These are phyloP conservation scores for Pseudonectria foliicola DNA, from an alignment of 2,329 filamentous ascomycete species.

Conservation along the genomic window DNA sequence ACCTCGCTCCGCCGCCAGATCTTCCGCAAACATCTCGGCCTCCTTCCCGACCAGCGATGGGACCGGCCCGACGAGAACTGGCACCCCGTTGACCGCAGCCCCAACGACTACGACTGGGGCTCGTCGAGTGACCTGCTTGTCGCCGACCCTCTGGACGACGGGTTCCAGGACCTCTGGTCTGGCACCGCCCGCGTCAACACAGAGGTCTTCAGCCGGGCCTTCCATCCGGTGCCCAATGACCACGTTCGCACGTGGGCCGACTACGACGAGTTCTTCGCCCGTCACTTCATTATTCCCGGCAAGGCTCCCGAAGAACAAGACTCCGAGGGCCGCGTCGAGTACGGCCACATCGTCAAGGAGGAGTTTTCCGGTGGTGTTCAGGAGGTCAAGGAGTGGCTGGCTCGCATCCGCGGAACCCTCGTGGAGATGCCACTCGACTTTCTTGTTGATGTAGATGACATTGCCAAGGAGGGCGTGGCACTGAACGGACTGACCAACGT, in stretches of 20 bases:
- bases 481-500: conserved; percentile 66
- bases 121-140: conserved; percentile 62
- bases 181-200: conserved; percentile 70
- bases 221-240: conserved; percentile 71
- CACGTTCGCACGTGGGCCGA: conserved; percentile 62
- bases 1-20: conserved; percentile 75
- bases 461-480: conserved; percentile 73
- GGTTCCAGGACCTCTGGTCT: conserved; percentile 68
- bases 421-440: conserved; percentile 92
- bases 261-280: conserved; percentile 64
- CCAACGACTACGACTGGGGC: conserved; percentile 69
- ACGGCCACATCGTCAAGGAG: conserved; percentile 80
- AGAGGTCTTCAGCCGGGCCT: conserved; percentile 70
- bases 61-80: conserved; percentile 67
- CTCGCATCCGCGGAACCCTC: conserved; percentile 59
- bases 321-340: conserved; percentile 58
- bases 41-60: conserved; percentile 67
- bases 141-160: conserved; percentile 61
- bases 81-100: conserved; percentile 60
- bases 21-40: conserved; percentile 85
- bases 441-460: conserved; percentile 71
- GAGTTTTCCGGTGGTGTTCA: conserved; percentile 66
- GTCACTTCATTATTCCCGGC: conserved; percentile 55
- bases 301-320: conserved; percentile 40
- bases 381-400: conserved; percentile 66